Evolutionary conservation across 495 filamentous ascomycete genomes (phyloP).

Genomic region (Neurospora sp.): DNA sequence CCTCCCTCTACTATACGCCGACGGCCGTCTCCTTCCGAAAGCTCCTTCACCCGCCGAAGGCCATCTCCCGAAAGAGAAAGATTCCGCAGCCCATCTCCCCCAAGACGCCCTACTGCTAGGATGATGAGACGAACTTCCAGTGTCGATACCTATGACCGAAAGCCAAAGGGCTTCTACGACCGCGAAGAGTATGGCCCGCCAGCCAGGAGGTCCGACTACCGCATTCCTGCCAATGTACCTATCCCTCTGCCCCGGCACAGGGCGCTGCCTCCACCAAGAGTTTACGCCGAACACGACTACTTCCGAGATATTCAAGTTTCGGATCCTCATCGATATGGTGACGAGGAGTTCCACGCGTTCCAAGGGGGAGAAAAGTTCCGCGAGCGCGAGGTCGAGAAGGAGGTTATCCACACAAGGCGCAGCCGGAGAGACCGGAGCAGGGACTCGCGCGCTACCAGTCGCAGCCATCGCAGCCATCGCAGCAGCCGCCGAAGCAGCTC

Average conservation of each 20-base stretch:
- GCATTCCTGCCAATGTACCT: slow-evolving; percentile 38
- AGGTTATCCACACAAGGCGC: slow-evolving; percentile 31
- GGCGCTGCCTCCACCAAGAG: slow-evolving; percentile 35
- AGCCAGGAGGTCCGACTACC: slow-evolving; percentile 26
- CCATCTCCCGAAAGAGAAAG: slow-evolving; percentile 25
- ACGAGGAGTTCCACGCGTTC: slow-evolving; percentile 54
- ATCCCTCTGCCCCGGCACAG: slow-evolving; percentile 42
- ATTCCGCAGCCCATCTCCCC: slow-evolving; percentile 29
- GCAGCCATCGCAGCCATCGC: slow-evolving; percentile 8
- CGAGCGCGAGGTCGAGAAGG: slow-evolving; percentile 41
- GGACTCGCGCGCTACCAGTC: slow-evolving; percentile 11
- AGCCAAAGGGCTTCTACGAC: slow-evolving; percentile 36
- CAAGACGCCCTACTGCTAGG: slow-evolving; percentile 9
- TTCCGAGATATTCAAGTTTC: slow-evolving; percentile 54
- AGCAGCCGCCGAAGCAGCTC: slow-evolving; percentile 22
- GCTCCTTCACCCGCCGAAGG: slow-evolving; percentile 21
- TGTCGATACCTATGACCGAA: slow-evolving; percentile 41
- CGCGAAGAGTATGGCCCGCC: slow-evolving; percentile 38
- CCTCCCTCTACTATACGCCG: neutral
- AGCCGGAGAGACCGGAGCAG: slow-evolving; percentile 22
- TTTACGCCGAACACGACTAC: slow-evolving; percentile 42
- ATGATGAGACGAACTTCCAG: slow-evolving; percentile 34
- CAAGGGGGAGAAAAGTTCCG: slow-evolving; percentile 19
- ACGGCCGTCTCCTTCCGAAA: slow-evolving; percentile 16
- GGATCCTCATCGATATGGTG: slow-evolving; percentile 56